Base-by-base conservation (phyloP, 306 rosid species). In the Sphenostylis stenocarpa region DNA sequence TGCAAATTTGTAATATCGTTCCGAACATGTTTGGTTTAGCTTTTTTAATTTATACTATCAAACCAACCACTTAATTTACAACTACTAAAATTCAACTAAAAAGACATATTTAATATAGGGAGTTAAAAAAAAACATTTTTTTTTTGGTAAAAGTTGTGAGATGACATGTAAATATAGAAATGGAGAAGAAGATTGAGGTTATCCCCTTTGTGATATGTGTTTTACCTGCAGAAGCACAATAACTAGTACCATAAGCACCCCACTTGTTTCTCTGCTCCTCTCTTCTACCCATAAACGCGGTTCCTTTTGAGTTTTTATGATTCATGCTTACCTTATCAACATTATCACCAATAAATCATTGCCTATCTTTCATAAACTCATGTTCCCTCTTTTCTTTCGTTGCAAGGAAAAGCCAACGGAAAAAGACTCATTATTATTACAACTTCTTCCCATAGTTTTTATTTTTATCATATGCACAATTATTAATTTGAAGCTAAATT, bases 251-350 rank as follows among this genome's bases (percentile, higher is more conserved):
- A 23, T 41, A 39, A 1, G 47, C 15, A 70, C 3, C 20, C 16
- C 26, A 14, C 43, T n/a, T 29, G 11, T 44, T 19, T 10, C 6
- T 34, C 56, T 4, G 6, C 17, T 23, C 67, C 7, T 33, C 7
- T 20, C 7, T 3, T 23, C 28, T 29, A 73, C 41, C 86, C 26
- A 67, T 26, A 77, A 65, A 78, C n/a, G 75, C 41, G 63, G 72
- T 23, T n/a, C n/a, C 43, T 63, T 63, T 55, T 47, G 23, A 24
- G 73, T 73, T 5, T 47, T 72, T 67, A 83, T 67, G 31, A 61
- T 73, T 78, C 83, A 31, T 68, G 65, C 77, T 62, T 73, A 39
- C 39, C 81, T 20, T 21, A 23, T 57, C 7, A 21, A 28, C 51
- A 47, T 67, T 34, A 34, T 60, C 56, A 69, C 19, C 2, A 36